Evolutionary conservation across 192 early-diverging fungal species (phyloP), one percentile per base, ranked within the genome.

Genomic region (Backusella tuberculispora): DNA sequence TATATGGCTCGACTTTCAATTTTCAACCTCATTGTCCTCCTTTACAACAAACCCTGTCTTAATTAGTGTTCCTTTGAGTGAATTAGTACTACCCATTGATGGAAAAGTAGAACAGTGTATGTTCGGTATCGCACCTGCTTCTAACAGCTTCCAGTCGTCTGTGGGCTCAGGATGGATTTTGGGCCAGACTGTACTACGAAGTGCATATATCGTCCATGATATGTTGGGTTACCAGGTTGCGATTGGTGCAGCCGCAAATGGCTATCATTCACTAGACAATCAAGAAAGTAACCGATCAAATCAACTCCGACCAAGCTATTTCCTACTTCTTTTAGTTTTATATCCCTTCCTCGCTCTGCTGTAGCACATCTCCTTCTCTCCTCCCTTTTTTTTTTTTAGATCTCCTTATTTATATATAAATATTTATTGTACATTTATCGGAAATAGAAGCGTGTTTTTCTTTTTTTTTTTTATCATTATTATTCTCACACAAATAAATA

Each of bases 81-180:
- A 79, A 47, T 24, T 79, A 15, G 44, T 75, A 50, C 38, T 72
- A 24, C 69, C 71, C 42, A 29, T 80, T 45, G 73, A 76, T 76
- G 43, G 81, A 69, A 69, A 72, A 17, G 41, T 73, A 9, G 69
- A 24, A 24, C 41, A 17, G 2, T 75, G 72, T 71, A 50, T 80
- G 44, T 71, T 75, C 80, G 79, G 69, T 37, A 72, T 81, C 45
- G 77, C 82, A 8, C 78, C 73, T 2, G 45, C 45, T 47, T 47
- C 63, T 21, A 21, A 37, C 26, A 26, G 63, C 4, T 43, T 44
- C 13, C 9, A 17, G 6, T 14, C n/a, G 2, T 26, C 21, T 6
- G 41, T 67, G 12, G 66, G 66, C n/a, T 67, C 66, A 12, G 68
- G 68, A 10, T 81, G 73, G 72, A 63, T 81, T 48, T 34, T 78